Conservation (phyloP, 495 filamentous ascomycete species). For the Lophium mytilinum region DNA sequence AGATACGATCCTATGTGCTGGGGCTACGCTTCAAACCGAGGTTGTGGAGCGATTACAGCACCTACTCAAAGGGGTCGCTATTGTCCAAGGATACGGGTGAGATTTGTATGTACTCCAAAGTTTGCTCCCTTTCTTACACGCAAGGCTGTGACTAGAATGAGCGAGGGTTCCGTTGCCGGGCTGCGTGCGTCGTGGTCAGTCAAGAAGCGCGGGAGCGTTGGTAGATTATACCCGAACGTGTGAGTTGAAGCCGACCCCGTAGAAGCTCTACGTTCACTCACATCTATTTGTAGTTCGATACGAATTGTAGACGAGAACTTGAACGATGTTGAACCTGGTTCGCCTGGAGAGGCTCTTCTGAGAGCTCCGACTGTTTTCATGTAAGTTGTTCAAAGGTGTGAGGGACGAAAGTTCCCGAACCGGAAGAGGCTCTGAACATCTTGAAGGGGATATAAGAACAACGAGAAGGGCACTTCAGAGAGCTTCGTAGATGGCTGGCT, state of each 20-base stretch:
- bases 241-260: background rate
- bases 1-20: slow-evolving; percentile 10
- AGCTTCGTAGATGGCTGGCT: slow-evolving; percentile 12
- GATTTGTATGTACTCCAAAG: background rate
- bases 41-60: slow-evolving; percentile 5
- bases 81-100: slow-evolving; percentile 17
- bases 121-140: background rate
- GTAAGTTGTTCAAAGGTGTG: background rate
- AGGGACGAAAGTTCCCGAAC: too few relatives aligned
- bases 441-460: background rate
- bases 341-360: slow-evolving; percentile 10
- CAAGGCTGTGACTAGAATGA: background rate
- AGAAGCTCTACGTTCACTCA: too few relatives aligned
- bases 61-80: background rate
- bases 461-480: slow-evolving; percentile 1
- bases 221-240: background rate
- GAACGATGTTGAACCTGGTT: slow-evolving; percentile 1
- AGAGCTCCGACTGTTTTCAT: slow-evolving; percentile 2
- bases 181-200: background rate
- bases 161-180: background rate
- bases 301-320: slow-evolving; percentile 9
- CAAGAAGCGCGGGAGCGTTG: background rate
- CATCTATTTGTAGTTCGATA: background rate
- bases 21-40: slow-evolving; percentile 3
- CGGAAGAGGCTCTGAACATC: background rate